Conservation (phyloP, 169 alveolate species). For the Miamiensis avidus region DNA sequence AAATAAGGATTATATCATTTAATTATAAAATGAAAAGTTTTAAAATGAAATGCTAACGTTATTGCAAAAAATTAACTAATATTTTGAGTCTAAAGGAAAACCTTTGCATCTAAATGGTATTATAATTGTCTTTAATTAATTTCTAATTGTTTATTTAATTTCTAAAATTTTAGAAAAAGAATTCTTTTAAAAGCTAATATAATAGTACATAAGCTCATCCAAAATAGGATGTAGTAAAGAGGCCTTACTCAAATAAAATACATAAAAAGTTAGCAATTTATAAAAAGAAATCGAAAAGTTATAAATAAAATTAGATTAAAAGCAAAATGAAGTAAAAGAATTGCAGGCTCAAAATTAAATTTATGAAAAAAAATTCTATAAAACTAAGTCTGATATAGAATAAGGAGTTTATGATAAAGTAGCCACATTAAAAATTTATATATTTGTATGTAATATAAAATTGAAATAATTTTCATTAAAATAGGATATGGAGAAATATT, state of each 20-base stretch:
- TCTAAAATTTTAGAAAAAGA: not conserved
- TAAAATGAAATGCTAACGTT: not conserved
- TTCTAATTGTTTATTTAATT: too few species aligned
- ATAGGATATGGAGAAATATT: too few species aligned
- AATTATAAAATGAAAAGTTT: not conserved
- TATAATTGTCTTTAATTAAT: not conserved
- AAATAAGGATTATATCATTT: too few species aligned
- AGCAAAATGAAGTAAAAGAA: too few species aligned
- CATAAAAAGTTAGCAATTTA: too few species aligned
- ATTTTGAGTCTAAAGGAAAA: not conserved
- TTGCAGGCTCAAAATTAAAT: too few species aligned
- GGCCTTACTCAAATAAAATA: not conserved
- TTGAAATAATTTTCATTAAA: too few species aligned
- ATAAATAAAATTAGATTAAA: too few species aligned
- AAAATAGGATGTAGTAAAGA: not conserved
- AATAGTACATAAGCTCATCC: not conserved
- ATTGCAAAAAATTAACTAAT: too few species aligned
- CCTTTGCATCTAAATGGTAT: not conserved
- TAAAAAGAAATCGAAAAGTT: not conserved
- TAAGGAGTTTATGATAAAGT: not conserved
- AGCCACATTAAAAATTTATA: too few species aligned
- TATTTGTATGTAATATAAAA: not conserved
- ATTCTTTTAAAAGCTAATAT: too few species aligned
- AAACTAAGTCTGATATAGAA: not conserved
- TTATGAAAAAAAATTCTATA: not conserved